Conservation (phyloP, 2,329 filamentous ascomycete species). For the Trichoderma sp. region DNA sequence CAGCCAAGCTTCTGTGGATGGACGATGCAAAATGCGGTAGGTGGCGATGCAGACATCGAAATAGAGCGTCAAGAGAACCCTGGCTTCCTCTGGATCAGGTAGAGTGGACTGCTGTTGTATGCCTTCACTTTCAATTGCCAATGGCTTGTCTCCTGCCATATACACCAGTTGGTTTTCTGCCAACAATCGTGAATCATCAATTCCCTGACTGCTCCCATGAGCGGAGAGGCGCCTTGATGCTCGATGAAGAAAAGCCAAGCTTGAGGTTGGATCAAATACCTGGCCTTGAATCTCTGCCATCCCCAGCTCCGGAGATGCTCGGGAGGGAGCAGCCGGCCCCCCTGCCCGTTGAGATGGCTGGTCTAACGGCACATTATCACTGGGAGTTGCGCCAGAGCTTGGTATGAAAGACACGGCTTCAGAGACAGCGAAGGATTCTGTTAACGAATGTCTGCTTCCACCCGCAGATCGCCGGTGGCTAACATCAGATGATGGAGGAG, state of each 20-base stretch:
- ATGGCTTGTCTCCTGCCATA: constrained; percentile 50
- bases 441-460: neutral
- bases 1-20: constrained; percentile 49
- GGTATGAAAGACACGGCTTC: neutral
- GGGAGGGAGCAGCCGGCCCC: constrained; percentile 33
- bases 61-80: constrained; percentile 46
- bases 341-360: neutral
- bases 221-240: constrained; percentile 50
- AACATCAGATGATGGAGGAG: constrained; percentile 25
- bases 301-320: constrained; percentile 42
- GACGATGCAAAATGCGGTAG: constrained; percentile 55
- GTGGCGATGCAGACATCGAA: constrained; percentile 61
- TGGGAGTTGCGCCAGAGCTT: neutral
- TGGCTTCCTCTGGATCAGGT: constrained; percentile 34
- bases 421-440: neutral
- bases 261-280: constrained; percentile 50
- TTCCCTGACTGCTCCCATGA: constrained; percentile 32
- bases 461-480: neutral
- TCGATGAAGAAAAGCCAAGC: constrained; percentile 51
- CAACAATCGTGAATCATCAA: constrained; percentile 22
- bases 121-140: constrained; percentile 29
- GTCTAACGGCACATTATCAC: neutral
- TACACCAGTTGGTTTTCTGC: constrained; percentile 44
- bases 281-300: constrained; percentile 51
- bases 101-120: constrained; percentile 36